Evolutionary conservation across 768 basidiomycete genomes (phyloP), one percentile per base, ranked within the genome.

Genomic region (Suillus lakei): DNA sequence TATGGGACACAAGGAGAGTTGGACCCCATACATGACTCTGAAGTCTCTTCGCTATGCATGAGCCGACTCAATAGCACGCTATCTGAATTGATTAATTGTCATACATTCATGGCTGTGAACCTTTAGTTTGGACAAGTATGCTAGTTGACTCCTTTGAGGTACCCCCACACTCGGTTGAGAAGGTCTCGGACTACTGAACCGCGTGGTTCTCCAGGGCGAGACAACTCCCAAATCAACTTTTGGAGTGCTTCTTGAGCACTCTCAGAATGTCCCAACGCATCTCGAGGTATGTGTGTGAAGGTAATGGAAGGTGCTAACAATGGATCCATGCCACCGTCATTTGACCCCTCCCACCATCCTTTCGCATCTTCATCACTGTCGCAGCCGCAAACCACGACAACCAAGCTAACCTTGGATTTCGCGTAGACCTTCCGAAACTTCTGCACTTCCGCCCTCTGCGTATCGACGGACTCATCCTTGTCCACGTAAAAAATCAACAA

Each of bases 401-500:
- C 48, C 12, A 64, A 61, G 21, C 44, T 34, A 48, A 48, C 34
- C 15, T 23, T 21, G 16, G 46, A 61, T 43, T 61, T 64, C 60
- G 44, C 60, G 32, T 64, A 64, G 44, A 64, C 34, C 23, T n/a
- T 46, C 9, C 39, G 30, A 62, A 64, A 64, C 43, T n/a, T 44
- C 43, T 61, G 48, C 12, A 62, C 59, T 34, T 61, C 50, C 43
- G 8, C 28, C 18, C 43, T 64, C 63, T 64, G 63, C 32, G 28
- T 23, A 15, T 50, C 5, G 23, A 39, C 21, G 34, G 63, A 32
- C 60, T 38, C 38, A 26, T 38, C 23, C 34, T 36, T 51, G 23
- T 64, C 60, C 34, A 38, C 50, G 32, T 64, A 64, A 50, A 64
- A 64, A 34, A 64, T 64, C 26, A 64, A 50, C 21, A 64, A 44